phyloP scores from a whole-genome alignment of 192 early-diverging fungal species.

The Coemansia sp. region DNA sequence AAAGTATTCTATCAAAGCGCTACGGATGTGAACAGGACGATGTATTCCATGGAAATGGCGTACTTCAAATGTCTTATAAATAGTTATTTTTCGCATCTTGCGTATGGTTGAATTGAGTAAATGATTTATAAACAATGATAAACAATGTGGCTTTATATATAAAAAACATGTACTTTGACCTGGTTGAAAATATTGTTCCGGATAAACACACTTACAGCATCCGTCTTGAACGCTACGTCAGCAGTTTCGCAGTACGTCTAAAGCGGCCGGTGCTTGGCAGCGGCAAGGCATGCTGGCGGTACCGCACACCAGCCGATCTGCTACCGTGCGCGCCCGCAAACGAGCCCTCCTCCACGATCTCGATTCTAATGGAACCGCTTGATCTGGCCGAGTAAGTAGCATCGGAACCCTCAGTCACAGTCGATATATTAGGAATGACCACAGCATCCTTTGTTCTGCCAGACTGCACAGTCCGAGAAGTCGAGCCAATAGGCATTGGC shows the following conservation, averaged over 20 bases:
- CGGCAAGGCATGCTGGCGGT: conserved; percentile 6
- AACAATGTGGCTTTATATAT: too few relatives aligned
- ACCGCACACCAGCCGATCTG: background rate
- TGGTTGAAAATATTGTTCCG: too few relatives aligned
- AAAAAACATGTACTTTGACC: too few relatives aligned
- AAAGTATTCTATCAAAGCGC: too few relatives aligned
- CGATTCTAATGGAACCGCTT: conserved; percentile 32
- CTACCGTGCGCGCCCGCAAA: conserved; percentile 10
- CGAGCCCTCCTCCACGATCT: conserved; percentile 30
- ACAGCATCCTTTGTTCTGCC: background rate
- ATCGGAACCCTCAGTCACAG: conserved; percentile 23
- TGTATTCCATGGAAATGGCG: too few relatives aligned
- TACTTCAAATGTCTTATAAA: too few relatives aligned
- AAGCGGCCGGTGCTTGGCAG: conserved; percentile 36
- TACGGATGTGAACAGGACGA: too few relatives aligned
- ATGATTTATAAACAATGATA: too few relatives aligned
- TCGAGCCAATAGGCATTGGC: background rate
- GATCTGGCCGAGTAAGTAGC: conserved; percentile 38
- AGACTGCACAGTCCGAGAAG: background rate
- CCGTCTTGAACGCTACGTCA: background rate
- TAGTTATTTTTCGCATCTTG: too few relatives aligned
- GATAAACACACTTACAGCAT: too few relatives aligned
- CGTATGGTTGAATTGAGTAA: too few relatives aligned
- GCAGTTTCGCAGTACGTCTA: conserved; percentile 40
- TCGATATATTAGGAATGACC: conserved; percentile 2